A percentile compares a stretch with the other conserved stretches of the same genome.
Conservation (phyloP, 441 rosid genomes). For the Hura crepitans region DNA sequence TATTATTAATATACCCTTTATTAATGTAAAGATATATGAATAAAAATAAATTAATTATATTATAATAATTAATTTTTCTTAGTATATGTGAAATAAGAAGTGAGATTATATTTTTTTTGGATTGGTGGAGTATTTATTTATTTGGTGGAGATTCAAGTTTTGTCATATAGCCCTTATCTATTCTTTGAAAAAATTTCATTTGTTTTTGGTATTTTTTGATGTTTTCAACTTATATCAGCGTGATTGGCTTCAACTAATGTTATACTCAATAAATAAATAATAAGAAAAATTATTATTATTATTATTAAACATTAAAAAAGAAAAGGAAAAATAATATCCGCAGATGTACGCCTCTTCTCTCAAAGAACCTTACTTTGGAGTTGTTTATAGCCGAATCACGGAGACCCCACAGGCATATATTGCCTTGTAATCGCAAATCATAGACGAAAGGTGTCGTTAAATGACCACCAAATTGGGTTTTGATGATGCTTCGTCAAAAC, state of each 20-base stretch:
- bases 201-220: background rate
- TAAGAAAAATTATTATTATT: too few relatives aligned
- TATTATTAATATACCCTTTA: too few relatives aligned
- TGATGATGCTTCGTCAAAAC: constrained; percentile 29
- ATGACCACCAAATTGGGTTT: constrained; percentile 26
- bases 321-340: background rate
- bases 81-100: too few relatives aligned
- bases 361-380: constrained; percentile 9
- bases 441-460: constrained; percentile 11
- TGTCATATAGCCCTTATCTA: too few relatives aligned
- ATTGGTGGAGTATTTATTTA: too few relatives aligned
- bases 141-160: too few relatives aligned
- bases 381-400: background rate
- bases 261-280: background rate
- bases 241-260: background rate
- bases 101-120: too few relatives aligned
- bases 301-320: too few relatives aligned
- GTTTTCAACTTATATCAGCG: background rate
- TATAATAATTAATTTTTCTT: too few relatives aligned
- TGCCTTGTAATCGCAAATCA: constrained; percentile 4
- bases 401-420: constrained; percentile 10
- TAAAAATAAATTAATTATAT: too few relatives aligned
- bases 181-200: too few relatives aligned
- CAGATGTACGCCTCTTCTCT: background rate
- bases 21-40: too few relatives aligned